These are phyloP conservation scores for Ogataea chonburiensis DNA, from an alignment of 805 yeast species.

Conservation along the genomic window DNA sequence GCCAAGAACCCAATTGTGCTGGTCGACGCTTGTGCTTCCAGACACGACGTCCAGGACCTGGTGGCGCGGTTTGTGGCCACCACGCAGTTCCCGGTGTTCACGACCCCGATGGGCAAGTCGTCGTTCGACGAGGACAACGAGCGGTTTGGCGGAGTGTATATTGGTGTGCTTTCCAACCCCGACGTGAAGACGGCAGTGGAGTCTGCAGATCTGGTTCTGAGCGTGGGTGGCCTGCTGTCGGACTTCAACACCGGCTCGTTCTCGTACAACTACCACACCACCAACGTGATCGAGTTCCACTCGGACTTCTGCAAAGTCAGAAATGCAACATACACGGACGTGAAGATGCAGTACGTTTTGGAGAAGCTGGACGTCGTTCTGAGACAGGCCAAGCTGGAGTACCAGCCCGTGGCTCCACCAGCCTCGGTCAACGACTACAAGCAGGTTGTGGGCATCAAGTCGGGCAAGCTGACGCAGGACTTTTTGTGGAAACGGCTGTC, in stretches of 20 bases:
- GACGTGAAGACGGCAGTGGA: conserved; percentile 73
- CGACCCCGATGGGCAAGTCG: conserved; percentile 91
- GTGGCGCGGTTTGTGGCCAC: conserved; percentile 58
- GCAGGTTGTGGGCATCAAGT: conserved; percentile 44
- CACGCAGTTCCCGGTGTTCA: conserved; percentile 79
- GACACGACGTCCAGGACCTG: conserved; percentile 69
- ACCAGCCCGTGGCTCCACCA: conserved; percentile 58
- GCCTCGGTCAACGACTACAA: conserved; percentile 36
- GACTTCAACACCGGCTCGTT: conserved; percentile 91
- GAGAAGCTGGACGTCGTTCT: conserved; percentile 41
- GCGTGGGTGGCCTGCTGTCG: conserved; percentile 80
- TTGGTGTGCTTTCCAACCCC: conserved; percentile 75
- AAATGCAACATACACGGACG: conserved; percentile 68
- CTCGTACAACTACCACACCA: conserved; percentile 72
- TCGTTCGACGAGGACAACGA: conserved; percentile 69
- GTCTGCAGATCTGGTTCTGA: conserved; percentile 68
- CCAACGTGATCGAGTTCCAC: conserved; percentile 75
- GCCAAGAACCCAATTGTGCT: conserved; percentile 73
- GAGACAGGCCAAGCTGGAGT: conserved; percentile 34
- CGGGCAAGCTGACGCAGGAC: conserved; percentile 53
- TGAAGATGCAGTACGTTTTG: conserved; percentile 63
- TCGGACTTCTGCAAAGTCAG: conserved; percentile 71
- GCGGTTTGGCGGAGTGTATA: conserved; percentile 81
- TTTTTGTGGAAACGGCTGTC: conserved; percentile 68
- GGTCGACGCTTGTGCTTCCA: conserved; percentile 84